phyloP scores from a whole-genome alignment of 257 asterid species.

The Solanum microdontum region DNA sequence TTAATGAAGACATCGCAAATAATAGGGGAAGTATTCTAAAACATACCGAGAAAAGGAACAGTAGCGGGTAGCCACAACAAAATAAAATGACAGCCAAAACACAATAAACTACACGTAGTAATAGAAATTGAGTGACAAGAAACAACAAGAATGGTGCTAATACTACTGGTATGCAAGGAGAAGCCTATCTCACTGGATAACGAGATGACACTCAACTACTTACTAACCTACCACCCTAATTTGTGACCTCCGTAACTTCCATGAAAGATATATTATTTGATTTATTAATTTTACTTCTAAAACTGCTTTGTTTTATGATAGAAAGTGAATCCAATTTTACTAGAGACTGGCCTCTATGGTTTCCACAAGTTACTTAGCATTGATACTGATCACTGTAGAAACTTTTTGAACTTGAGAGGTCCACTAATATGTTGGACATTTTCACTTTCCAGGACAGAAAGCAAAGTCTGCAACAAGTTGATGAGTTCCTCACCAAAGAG shows the following conservation, averaged over 20 bases:
- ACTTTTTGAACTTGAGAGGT: background rate
- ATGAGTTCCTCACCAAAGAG: conserved; percentile 54
- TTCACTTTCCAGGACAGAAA: conserved; percentile 67
- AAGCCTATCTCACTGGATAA: background rate
- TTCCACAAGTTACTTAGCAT: background rate
- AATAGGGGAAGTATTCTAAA: background rate
- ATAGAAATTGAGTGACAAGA: background rate
- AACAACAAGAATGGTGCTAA: background rate
- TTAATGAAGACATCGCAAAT: background rate
- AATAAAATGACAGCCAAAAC: background rate
- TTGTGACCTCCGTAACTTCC: background rate
- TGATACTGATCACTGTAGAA: background rate
- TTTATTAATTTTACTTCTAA: background rate
- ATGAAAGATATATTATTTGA: background rate
- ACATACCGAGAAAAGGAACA: background rate
- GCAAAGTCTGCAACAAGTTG: conserved; percentile 61
- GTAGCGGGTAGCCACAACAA: background rate
- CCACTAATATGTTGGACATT: conserved; percentile 1
- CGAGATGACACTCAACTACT: background rate
- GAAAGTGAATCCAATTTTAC: background rate
- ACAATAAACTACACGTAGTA: background rate
- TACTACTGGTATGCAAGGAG: background rate
- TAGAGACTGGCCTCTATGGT: background rate
- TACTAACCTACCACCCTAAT: background rate
- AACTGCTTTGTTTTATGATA: background rate